Evolutionary conservation across 306 rosid genomes (phyloP).

Genomic region (Cicer arietinum): DNA sequence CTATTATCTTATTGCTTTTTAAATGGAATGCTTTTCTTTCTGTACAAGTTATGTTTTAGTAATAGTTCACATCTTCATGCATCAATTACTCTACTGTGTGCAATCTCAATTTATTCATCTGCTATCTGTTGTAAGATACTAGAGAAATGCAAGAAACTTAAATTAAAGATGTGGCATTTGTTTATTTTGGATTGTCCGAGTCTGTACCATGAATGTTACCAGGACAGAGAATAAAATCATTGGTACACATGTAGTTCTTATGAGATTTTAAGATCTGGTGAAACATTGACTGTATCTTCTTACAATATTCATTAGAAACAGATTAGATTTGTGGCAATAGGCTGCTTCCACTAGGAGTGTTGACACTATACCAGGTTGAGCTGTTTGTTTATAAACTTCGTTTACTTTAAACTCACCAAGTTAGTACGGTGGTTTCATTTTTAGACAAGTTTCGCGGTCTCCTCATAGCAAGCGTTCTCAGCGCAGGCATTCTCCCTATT

Average conservation of each 20-base stretch:
- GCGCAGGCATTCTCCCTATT: conserved; percentile 99
- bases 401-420: conserved; percentile 73
- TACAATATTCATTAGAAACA: conserved; percentile 46
- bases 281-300: conserved; percentile 36
- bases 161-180: conserved; percentile 2
- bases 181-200: conserved; percentile 39
- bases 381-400: conserved; percentile 54
- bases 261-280: conserved; percentile 42
- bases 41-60: conserved; percentile 7
- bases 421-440: conserved; percentile 94
- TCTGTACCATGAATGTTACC: conserved; percentile 27
- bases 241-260: conserved; percentile 38
- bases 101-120: conserved; percentile 1
- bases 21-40: conserved; percentile 22
- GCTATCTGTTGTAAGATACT: conserved; percentile 8
- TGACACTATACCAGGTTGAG: conserved; percentile 67
- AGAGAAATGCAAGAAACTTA: conserved; percentile 17
- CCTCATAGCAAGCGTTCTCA: conserved; percentile 99
- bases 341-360: conserved; percentile 54
- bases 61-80: conserved; percentile 23
- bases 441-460: conserved; percentile 99
- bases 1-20: conserved; percentile 9
- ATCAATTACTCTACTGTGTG: conserved; percentile 13
- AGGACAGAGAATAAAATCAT: conserved; percentile 30
- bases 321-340: conserved; percentile 44